A percentile compares a stretch with the other conserved stretches of the same genome.
phyloP scores from a whole-genome alignment of 352 stramenopile species.

The Phytophthora cactorum region DNA sequence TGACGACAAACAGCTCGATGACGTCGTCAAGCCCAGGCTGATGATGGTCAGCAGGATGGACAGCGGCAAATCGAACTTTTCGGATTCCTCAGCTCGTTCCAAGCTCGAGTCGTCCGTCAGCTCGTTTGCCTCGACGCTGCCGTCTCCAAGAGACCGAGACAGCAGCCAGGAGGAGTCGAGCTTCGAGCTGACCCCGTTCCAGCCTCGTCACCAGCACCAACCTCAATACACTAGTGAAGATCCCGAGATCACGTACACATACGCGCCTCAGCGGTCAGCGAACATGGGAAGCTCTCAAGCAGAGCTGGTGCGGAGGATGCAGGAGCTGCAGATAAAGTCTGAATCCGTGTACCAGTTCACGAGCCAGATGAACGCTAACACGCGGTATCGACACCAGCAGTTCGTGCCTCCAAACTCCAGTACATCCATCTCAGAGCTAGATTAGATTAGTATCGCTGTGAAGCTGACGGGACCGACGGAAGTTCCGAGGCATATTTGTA shows the following conservation, averaged over 20 bases:
- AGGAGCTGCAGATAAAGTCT: conserved; percentile 56
- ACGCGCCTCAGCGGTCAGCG: conserved; percentile 2
- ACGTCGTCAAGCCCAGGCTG: conserved; percentile 14
- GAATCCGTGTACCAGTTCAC: conserved; percentile 70
- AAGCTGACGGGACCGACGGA: conserved; percentile 6
- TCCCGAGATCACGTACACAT: conserved; percentile 22
- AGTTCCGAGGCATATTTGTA: conserved; percentile 7
- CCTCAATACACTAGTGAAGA: conserved; percentile 21
- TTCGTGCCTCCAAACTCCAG: conserved; percentile 11
- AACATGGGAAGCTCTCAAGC: conserved; percentile 2
- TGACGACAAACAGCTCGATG: conserved; percentile 1
- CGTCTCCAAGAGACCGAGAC: conserved; percentile 23
- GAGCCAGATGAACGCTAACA: conserved; percentile 47
- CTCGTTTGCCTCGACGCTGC: conserved; percentile 28
- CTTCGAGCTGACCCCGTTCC: conserved; percentile 23
- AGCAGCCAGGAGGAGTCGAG: conserved; percentile 25
- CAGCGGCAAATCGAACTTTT: conserved; percentile 8
- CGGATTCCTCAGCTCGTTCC: neutral
- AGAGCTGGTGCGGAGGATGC: conserved; percentile 58
- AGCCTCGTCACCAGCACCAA: conserved; percentile 23
- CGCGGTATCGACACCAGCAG: conserved; percentile 21
- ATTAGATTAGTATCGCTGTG: conserved; percentile 17
- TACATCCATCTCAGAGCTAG: conserved; percentile 33
- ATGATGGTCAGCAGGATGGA: conserved; percentile 12
- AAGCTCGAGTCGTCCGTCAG: conserved; percentile 25